A percentile compares a stretch with the other conserved stretches of the same genome.
These are phyloP conservation scores for Saitozyma podzolica DNA, from an alignment of 768 basidiomycete species.

Conservation along the genomic window DNA sequence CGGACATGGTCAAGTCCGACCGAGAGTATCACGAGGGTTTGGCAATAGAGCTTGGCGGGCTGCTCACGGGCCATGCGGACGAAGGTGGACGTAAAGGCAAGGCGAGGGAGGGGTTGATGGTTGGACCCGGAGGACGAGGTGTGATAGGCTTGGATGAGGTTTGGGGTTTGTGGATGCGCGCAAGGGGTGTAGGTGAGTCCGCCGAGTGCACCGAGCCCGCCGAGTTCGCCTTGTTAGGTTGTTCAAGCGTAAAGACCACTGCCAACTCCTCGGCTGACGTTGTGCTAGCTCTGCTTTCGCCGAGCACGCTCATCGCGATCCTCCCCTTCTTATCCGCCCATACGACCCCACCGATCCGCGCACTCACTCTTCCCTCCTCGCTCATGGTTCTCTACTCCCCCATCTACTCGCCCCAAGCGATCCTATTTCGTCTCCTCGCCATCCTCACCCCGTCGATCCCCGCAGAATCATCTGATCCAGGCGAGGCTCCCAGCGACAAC, in stretches of 20 bases:
- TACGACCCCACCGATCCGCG: conserved; percentile 68
- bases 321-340: conserved; percentile 66
- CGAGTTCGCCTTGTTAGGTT: no score
- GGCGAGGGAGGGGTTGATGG: conserved; percentile 66
- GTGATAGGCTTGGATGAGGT: conserved; percentile 86
- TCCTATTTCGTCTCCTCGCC: conserved; percentile 60
- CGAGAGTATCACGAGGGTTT: conserved; percentile 74
- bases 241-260: no score
- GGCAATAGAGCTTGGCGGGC: conserved; percentile 73
- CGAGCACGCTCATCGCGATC: conserved; percentile 76
- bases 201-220: neutral
- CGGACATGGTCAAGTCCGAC: conserved; percentile 84
- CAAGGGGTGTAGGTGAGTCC: conserved; percentile 77
- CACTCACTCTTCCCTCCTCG: conserved; percentile 69
- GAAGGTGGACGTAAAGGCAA: conserved; percentile 4
- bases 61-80: conserved; percentile 60
- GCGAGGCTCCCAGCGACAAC: neutral
- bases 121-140: conserved; percentile 60
- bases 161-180: conserved; percentile 95
- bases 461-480: conserved; percentile 17
- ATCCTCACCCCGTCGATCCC: conserved; percentile 53
- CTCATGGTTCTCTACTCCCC: conserved; percentile 83
- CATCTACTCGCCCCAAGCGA: conserved; percentile 66
- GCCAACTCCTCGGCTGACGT: conserved; percentile 1
- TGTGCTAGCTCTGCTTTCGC: conserved; percentile 76